Conservation (phyloP, 495 filamentous ascomycete genomes). For the Aspergillus incahuasiensis region DNA sequence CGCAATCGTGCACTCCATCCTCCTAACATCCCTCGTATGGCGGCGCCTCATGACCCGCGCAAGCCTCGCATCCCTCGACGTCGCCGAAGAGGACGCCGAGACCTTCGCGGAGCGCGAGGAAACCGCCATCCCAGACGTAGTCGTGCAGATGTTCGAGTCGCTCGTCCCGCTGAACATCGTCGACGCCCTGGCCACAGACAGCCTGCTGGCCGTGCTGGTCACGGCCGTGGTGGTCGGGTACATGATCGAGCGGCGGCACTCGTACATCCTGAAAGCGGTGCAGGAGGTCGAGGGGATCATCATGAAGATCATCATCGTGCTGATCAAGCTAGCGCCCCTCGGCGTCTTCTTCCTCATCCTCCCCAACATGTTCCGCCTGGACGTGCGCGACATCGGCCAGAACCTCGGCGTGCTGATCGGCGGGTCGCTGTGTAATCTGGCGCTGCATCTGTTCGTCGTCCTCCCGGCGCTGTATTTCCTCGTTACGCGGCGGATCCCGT, state of each 20-base stretch:
- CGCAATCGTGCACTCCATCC: slow-evolving; percentile 9
- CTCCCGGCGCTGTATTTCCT: slow-evolving; percentile 9
- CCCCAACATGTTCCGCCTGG: slow-evolving; percentile 11
- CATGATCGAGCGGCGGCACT: slow-evolving; percentile 1
- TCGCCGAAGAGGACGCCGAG: slow-evolving; percentile 8
- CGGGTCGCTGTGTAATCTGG: slow-evolving; percentile 1
- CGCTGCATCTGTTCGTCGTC: slow-evolving; percentile 8
- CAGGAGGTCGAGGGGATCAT: slow-evolving; percentile 9
- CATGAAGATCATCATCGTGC: slow-evolving; percentile 7
- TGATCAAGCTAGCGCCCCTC: slow-evolving; percentile 10
- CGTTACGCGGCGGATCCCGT: slow-evolving; percentile 3
- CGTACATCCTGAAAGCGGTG: slow-evolving; percentile 6
- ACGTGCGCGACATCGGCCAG: slow-evolving; percentile 6
- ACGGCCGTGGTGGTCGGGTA: slow-evolving; percentile 9
- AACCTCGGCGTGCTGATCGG: slow-evolving; percentile 12
- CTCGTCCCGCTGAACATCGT: slow-evolving; percentile 4
- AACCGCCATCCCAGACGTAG: slow-evolving; percentile 4
- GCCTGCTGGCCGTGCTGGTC: slow-evolving; percentile 11
- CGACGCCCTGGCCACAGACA: slow-evolving; percentile 7
- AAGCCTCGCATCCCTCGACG: not conserved
- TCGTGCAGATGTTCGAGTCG: slow-evolving; percentile 13
- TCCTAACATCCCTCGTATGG: slow-evolving; percentile 10
- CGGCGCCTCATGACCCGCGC: slow-evolving; percentile 6
- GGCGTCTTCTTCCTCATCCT: slow-evolving; percentile 13
- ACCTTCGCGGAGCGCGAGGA: slow-evolving; percentile 2